Evolutionary conservation across 164 flowering plant genomes (phyloP), one percentile per base, ranked within the genome.

Genomic region (Vitis vinifera): DNA sequence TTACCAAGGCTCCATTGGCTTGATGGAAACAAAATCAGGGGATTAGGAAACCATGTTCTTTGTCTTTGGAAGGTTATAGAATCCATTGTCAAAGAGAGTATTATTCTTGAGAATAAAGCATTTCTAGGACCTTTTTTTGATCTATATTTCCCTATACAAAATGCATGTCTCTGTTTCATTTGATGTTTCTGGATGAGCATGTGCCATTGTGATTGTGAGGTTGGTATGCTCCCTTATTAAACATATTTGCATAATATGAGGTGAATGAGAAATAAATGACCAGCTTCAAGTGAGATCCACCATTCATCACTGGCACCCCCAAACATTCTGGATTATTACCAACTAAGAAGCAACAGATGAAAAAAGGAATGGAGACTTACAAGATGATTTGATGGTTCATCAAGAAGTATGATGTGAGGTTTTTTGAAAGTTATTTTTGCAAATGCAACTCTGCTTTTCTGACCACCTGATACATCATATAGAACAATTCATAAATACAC

Each of bases 371-470:
- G 55, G 8, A 71, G n/a, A 84, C 93, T 83, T 80, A 93, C 99
- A 74, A 96, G 89, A 85, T 96, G 99, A 77, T 96, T 96, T 8
- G 99, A 96, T 17, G 99, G 99, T 86, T 96, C 99, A 69, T 96
- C 99, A 74, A 96, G 94, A 72, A 96, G 80, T 69, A 96, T 85
- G 55, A 96, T 85, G 74, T 96, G 99, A 50, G 99, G 99, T 68
- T 93, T 96, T 76, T 91, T 93, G 83, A 96, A 96, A 29, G 99
- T 96, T 64, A 96, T 96, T 90, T 93, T 96, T 19, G 99, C 91
- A 85, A 96, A 96, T 55, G 99, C 98, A 73, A 96, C 99, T 79
- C 99, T 92, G 83, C 99, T 96, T 81, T 96, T 96, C 79, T 96
- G 99, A 76, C 99, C 99, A 82, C 99, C 99, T 96, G 86, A 59